phyloP scores from a whole-genome alignment of 352 stramenopile genomes.

The Aphanomyces cochlioides region DNA sequence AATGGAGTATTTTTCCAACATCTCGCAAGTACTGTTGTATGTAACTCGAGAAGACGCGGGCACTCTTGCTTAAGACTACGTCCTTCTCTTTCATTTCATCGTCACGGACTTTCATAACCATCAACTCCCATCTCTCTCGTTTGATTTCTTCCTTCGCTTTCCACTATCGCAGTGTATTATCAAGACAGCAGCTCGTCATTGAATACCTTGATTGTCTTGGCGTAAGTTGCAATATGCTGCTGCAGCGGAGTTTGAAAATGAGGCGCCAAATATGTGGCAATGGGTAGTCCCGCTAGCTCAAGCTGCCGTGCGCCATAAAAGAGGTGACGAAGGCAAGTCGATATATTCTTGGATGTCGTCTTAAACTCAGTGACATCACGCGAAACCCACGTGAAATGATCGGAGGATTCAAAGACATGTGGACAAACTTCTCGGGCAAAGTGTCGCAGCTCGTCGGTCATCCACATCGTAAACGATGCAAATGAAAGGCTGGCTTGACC shows the following conservation, averaged over 20 bases:
- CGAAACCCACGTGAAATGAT: conserved; percentile 35
- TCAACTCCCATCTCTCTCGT: conserved; percentile 78
- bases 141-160: conserved; percentile 66
- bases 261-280: conserved; percentile 63
- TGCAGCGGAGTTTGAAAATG: conserved; percentile 57
- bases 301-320: conserved; percentile 79
- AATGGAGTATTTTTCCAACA: conserved; percentile 69
- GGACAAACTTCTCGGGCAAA: conserved; percentile 70
- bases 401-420: conserved; percentile 54
- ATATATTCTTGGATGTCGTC: conserved; percentile 69
- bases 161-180: neutral
- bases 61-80: conserved; percentile 79
- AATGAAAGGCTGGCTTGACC: conserved; percentile 73
- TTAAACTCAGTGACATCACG: conserved; percentile 72
- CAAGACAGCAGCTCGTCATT: neutral
- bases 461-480: conserved; percentile 74
- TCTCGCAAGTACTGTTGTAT: conserved; percentile 79
- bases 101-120: conserved; percentile 61
- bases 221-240: conserved; percentile 61
- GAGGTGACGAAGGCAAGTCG: conserved; percentile 65
- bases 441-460: conserved; percentile 67
- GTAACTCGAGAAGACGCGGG: conserved; percentile 69
- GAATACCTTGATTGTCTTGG: conserved; percentile 58
- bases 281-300: conserved; percentile 69
- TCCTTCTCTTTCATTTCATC: conserved; percentile 60